These are phyloP conservation scores for Boletus reticuloceps DNA, from an alignment of 768 basidiomycete genomes.

Conservation along the genomic window DNA sequence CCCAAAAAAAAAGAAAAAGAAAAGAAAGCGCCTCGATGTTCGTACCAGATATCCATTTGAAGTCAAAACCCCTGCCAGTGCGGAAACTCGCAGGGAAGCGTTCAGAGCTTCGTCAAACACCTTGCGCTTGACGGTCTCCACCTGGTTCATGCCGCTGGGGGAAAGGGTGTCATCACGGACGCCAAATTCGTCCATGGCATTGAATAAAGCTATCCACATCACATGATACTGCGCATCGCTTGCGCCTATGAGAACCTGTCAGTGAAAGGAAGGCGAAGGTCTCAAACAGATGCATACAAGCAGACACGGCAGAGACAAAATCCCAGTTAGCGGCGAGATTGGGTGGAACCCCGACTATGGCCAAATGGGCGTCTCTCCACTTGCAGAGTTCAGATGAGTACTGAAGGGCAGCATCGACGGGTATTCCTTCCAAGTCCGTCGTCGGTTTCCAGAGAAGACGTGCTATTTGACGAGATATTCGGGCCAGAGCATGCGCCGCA, in stretches of 20 bases:
- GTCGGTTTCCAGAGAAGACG: conserved; percentile 77
- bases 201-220: conserved; percentile 85
- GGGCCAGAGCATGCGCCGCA: conserved; percentile 80
- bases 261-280: neutral
- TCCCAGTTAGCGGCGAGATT: conserved; percentile 88
- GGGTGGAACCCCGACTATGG: conserved; percentile 79
- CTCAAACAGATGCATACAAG: conserved; percentile 40
- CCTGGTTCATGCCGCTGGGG: conserved; percentile 48
- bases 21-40: conserved; percentile 5
- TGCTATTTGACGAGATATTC: conserved; percentile 79
- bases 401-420: conserved; percentile 56
- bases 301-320: conserved; percentile 74
- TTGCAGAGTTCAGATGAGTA: conserved; percentile 57
- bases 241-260: conserved; percentile 45
- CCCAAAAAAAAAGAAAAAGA: conserved; percentile 7
- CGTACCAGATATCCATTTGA: conserved; percentile 84
- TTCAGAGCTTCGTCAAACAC: conserved; percentile 81
- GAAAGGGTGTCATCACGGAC: conserved; percentile 55
- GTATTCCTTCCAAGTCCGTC: conserved; percentile 75
- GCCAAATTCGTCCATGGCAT: conserved; percentile 82
- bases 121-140: conserved; percentile 64
- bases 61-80: conserved; percentile 81
- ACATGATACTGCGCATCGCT: conserved; percentile 90
- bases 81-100: conserved; percentile 83
- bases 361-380: conserved; percentile 78